Evolutionary conservation across 1,139 yeast genomes (phyloP).

Genomic region (Yamadazyma atmosphaerica): DNA sequence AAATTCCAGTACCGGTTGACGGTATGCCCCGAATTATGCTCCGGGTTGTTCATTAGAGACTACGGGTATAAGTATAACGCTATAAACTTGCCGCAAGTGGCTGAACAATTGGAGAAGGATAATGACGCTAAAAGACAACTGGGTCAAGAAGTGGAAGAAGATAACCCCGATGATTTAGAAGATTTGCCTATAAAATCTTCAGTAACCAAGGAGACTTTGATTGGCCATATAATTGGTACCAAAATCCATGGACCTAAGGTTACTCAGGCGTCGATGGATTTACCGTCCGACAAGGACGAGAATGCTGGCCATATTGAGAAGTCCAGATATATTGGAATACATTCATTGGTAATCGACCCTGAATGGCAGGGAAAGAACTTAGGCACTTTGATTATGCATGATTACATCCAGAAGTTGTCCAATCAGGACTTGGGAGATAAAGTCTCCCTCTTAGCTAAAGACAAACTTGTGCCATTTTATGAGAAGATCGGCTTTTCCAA

Average conservation of each 20-base stretch:
- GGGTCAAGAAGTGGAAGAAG: constrained; percentile 27
- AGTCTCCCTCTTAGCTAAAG: constrained; percentile 73
- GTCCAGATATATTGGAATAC: constrained; percentile 77
- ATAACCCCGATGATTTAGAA: constrained; percentile 32
- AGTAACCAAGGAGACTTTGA: constrained; percentile 61
- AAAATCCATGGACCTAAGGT: constrained; percentile 57
- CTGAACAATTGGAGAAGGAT: constrained; percentile 30
- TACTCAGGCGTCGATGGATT: constrained; percentile 66
- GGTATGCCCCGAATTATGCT: constrained; percentile 85
- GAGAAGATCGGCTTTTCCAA: constrained; percentile 74
- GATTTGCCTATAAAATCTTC: constrained; percentile 51
- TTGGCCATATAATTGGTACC: constrained; percentile 86
- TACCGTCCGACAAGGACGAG: constrained; percentile 44
- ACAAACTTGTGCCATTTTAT: constrained; percentile 70
- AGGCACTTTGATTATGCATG: constrained; percentile 81
- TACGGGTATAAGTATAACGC: constrained; percentile 49
- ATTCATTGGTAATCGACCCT: constrained; percentile 76
- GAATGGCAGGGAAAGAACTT: constrained; percentile 79
- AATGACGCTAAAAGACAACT: constrained; percentile 28
- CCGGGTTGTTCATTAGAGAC: constrained; percentile 81
- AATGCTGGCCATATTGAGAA: constrained; percentile 74
- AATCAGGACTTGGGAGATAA: constrained; percentile 85
- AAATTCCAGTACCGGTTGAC: constrained; percentile 69
- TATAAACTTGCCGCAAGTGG: constrained; percentile 46
- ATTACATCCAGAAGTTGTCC: constrained; percentile 85